phyloP scores from a whole-genome alignment of 1,284 basidiomycete genomes.

The Cerioporus squamosus region DNA sequence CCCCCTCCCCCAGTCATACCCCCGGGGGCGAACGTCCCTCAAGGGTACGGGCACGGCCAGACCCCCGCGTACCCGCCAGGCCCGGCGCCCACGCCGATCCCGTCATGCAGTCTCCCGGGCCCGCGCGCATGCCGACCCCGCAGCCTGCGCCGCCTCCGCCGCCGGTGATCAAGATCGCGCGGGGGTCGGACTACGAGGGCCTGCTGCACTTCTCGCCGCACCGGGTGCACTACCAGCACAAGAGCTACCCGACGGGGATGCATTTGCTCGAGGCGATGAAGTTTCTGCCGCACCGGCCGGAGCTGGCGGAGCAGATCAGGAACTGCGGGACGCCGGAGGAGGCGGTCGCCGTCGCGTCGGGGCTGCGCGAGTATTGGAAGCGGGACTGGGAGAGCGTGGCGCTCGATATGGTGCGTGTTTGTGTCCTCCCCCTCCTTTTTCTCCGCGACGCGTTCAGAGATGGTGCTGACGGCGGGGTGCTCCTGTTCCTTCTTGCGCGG shows the following conservation, averaged over 20 bases:
- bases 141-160: slow-evolving; percentile 9
- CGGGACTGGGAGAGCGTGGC: slow-evolving; percentile 58
- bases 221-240: slow-evolving; percentile 52
- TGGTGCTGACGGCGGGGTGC: background rate
- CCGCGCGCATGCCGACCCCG: slow-evolving; percentile 9
- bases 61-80: background rate
- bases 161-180: slow-evolving; percentile 21
- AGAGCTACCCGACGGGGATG: slow-evolving; percentile 62
- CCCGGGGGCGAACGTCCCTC: background rate
- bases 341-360: slow-evolving; percentile 52
- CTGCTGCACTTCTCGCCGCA: slow-evolving; percentile 66
- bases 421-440: too few species aligned
- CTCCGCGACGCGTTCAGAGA: background rate
- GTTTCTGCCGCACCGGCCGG: slow-evolving; percentile 51
- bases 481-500: background rate
- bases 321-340: slow-evolving; percentile 46
- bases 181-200: slow-evolving; percentile 33
- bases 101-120: background rate
- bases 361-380: slow-evolving; percentile 43
- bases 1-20: background rate
- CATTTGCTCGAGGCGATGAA: slow-evolving; percentile 74
- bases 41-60: too few species aligned
- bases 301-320: slow-evolving; percentile 58
- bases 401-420: slow-evolving; percentile 47
- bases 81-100: background rate